A percentile compares a stretch with the other conserved stretches of the same genome.
These are phyloP conservation scores for Chenopodium suecicum DNA, from an alignment of 148 eudicot genomes.

Conservation along the genomic window DNA sequence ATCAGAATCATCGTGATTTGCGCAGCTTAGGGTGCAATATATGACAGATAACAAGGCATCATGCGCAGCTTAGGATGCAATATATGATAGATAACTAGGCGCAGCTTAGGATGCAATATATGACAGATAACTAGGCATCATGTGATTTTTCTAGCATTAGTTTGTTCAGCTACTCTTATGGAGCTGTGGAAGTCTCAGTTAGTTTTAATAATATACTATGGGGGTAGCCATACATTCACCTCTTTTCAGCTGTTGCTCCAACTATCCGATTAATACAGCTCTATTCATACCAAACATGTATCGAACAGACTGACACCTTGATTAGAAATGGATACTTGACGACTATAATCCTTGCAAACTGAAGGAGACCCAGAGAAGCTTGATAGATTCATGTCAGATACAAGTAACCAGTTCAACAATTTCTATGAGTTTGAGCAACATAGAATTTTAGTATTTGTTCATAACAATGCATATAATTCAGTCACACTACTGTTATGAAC, in stretches of 20 bases:
- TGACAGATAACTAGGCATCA: background rate
- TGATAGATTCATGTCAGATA: background rate
- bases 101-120: background rate
- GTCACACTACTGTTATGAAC: background rate
- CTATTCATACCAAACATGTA: background rate
- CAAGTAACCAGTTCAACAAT: background rate
- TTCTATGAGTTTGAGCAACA: background rate
- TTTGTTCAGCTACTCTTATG: background rate
- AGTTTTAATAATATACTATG: background rate
- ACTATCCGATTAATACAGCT: background rate
- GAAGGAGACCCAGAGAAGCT: background rate
- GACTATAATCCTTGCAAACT: background rate
- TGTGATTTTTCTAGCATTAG: background rate
- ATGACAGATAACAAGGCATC: background rate
- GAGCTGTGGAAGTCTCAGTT: background rate
- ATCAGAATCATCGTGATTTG: background rate
- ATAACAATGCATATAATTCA: background rate
- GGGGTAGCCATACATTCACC: background rate
- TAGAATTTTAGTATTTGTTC: background rate
- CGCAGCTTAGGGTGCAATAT: background rate
- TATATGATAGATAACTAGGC: too few species aligned
- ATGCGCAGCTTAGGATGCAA: background rate
- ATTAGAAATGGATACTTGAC: background rate
- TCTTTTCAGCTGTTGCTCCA: background rate
- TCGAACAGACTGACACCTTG: background rate